Evolutionary conservation across 768 basidiomycete species (phyloP).

Genomic region (Tylopilus sp.): DNA sequence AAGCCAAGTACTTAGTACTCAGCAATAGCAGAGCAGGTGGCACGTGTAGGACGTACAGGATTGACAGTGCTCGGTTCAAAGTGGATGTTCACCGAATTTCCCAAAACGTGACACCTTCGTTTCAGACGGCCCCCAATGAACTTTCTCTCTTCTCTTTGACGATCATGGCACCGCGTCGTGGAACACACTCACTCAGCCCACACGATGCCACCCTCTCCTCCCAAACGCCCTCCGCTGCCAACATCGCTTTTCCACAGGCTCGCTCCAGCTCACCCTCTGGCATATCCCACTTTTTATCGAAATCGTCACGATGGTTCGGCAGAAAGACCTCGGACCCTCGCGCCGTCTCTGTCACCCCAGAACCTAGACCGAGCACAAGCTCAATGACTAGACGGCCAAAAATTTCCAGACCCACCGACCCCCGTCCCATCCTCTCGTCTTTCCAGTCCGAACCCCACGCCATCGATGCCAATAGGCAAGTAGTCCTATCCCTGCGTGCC

Average conservation of each 20-base stretch:
- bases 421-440: slow-evolving; percentile 60
- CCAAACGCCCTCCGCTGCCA: slow-evolving; percentile 31
- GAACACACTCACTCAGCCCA: slow-evolving; percentile 36
- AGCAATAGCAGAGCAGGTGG: no score
- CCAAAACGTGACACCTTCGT: no score
- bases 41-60: no score
- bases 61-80: no score
- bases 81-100: no score
- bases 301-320: slow-evolving; percentile 70
- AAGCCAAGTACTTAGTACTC: no score
- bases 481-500: slow-evolving; percentile 8
- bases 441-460: slow-evolving; percentile 46
- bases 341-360: slow-evolving; percentile 35
- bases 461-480: slow-evolving; percentile 53
- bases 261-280: slow-evolving; percentile 66
- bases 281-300: slow-evolving; percentile 61
- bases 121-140: no score
- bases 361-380: slow-evolving; percentile 49
- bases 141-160: neutral
- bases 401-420: slow-evolving; percentile 83
- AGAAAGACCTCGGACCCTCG: slow-evolving; percentile 56
- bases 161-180: slow-evolving; percentile 58
- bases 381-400: slow-evolving; percentile 63
- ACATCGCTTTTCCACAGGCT: slow-evolving; percentile 37
- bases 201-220: slow-evolving; percentile 26